Evolutionary conservation across 441 rosid species (phyloP).

Genomic region (Monsonia emarginata): DNA sequence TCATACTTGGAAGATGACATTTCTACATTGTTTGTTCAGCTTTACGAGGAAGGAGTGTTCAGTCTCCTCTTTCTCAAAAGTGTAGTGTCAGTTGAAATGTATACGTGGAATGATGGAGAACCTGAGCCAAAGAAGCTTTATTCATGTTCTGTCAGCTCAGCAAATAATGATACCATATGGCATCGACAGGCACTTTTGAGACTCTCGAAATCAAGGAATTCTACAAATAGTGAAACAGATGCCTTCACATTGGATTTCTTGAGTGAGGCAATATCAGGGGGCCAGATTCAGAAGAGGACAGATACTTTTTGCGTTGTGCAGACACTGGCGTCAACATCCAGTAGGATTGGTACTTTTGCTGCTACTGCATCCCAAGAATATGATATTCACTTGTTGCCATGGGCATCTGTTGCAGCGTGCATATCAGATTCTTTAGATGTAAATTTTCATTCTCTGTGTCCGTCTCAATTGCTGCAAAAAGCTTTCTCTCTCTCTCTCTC

Average conservation of each 20-base stretch:
- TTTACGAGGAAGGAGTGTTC: conserved; percentile 72
- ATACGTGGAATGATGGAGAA: conserved; percentile 67
- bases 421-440: conserved; percentile 60
- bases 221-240: conserved; percentile 47
- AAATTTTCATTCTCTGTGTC: conserved; percentile 19
- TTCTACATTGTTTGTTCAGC: conserved; percentile 62
- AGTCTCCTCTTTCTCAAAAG: conserved; percentile 77
- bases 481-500: conserved; percentile 8
- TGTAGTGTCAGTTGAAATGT: conserved; percentile 67
- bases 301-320: conserved; percentile 74
- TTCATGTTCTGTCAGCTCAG: conserved; percentile 43
- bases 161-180: conserved; percentile 44
- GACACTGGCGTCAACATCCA: conserved; percentile 71
- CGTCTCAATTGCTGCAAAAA: neutral
- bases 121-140: conserved; percentile 61
- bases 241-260: conserved; percentile 59
- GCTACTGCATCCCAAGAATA: conserved; percentile 81
- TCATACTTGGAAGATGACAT: conserved; percentile 58
- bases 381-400: conserved; percentile 85
- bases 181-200: conserved; percentile 80
- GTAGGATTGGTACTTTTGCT: conserved; percentile 73
- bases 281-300: conserved; percentile 40
- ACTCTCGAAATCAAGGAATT: conserved; percentile 45
- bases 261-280: conserved; percentile 49
- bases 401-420: conserved; percentile 98